Base-by-base conservation (phyloP, 164 flowering plant genomes). In the Piper longum region DNA sequence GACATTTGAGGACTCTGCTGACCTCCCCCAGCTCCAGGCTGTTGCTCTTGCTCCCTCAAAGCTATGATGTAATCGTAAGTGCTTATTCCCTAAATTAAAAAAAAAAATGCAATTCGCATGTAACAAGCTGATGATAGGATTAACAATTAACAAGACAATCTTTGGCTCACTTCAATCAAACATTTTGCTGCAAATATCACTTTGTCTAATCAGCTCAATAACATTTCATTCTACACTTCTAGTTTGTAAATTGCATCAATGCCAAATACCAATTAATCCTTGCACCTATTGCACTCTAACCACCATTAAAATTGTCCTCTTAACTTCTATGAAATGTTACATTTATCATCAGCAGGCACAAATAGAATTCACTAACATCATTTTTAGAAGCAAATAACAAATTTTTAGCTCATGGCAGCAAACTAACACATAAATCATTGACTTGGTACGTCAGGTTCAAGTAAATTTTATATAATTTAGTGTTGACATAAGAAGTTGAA, bases 1-100 rank as follows among this genome's bases (percentile, higher is more conserved):
- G 97, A 91, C 97, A 95, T 91, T 66, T 90, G 97, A 17, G 96
- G 87, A 76, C 95, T 90, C 72, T 87, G 97, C 74, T 86, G 97
- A 45, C 84, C 88, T 63, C 83, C 93, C 61, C 64, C 78, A 64
- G 81, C 93, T 62, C 64, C 78, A 55, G 75, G 88, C 76, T 81
- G 89, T 67, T 85, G 96, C 67, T 95, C 99, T 66, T 91, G 97
- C 77, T 95, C 99, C 73, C 99, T 83, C 70, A 95, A 76, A 66
- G 97, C 97, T 69, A 95, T 78, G 66, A 95, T 91, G 74, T 95
- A 95, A 76, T 95, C 99, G 60, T 95, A 95, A 42, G 99, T 95
- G 78, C 90, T 91, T 56, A 95, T 82, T 71, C 97, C 99, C 99
- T 95, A 75, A 19, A 48, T 44, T 5, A 9, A 48, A 48, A 0